These are phyloP conservation scores for Annulohypoxylon maeteangense DNA, from an alignment of 495 filamentous ascomycete species.

Conservation along the genomic window DNA sequence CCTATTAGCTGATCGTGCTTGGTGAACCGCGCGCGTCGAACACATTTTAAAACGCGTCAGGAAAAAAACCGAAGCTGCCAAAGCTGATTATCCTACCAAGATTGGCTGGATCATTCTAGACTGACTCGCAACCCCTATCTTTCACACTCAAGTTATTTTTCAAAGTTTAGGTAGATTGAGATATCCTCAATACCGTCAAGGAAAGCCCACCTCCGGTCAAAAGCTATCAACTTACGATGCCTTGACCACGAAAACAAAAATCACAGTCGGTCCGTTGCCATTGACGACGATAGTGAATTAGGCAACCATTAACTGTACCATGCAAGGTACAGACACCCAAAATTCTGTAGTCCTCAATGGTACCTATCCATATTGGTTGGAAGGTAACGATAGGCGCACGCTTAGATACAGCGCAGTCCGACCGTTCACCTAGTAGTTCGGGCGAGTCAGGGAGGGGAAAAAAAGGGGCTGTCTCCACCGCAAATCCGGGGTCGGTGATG, in stretches of 20 bases:
- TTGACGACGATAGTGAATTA: conserved; percentile 4
- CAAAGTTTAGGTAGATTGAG: neutral
- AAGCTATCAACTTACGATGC: neutral
- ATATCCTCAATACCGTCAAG: conserved; percentile 33
- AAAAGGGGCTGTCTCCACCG: conserved; percentile 36
- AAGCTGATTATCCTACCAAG: no score
- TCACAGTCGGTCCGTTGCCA: conserved; percentile 2
- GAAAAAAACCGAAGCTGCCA: no score
- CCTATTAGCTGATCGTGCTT: conserved; percentile 35
- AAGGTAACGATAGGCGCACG: conserved; percentile 36
- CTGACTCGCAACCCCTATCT: no score
- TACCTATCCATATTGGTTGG: no score
- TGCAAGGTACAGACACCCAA: conserved; percentile 28
- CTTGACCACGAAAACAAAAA: neutral
- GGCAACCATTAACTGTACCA: conserved; percentile 27
- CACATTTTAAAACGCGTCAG: no score
- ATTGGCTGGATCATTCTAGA: no score
- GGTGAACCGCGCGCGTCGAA: conserved; percentile 31
- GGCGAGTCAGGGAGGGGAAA: conserved; percentile 35
- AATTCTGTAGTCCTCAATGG: neutral
- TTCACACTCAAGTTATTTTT: no score
- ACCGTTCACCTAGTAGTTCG: conserved; percentile 25
- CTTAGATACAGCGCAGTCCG: no score
- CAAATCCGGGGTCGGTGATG: conserved; percentile 46
- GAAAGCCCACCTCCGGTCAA: conserved; percentile 31